Percentiles rank a stretch among this genome's conserved stretches.
Evolutionary conservation across 2,329 filamentous ascomycete species (phyloP).

Genomic region (Fusarium sp.): DNA sequence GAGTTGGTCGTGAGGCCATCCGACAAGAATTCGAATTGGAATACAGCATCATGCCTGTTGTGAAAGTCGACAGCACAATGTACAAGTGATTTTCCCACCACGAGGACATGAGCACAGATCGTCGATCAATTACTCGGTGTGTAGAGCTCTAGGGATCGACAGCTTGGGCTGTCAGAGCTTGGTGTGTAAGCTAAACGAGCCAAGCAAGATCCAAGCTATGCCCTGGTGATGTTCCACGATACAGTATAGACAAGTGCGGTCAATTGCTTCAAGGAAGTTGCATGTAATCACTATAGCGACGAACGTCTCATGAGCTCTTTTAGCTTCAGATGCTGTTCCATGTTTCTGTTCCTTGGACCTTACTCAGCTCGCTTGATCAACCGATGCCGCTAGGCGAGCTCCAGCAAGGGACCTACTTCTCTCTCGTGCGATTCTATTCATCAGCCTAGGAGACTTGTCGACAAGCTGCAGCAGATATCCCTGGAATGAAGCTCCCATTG

Average conservation of each 20-base stretch:
- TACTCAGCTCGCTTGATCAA: constrained; percentile 36
- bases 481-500: constrained; percentile 9
- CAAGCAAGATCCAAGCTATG: constrained; percentile 34
- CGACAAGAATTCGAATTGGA: constrained; percentile 18
- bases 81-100: constrained; percentile 23
- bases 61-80: constrained; percentile 17
- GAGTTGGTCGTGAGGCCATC: constrained; percentile 36
- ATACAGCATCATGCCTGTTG: constrained; percentile 19
- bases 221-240: constrained; percentile 27
- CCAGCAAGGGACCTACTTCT: constrained; percentile 24
- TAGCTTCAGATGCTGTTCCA: constrained; percentile 16
- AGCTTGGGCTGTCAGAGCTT: constrained; percentile 26
- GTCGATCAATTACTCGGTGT: constrained; percentile 35
- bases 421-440: constrained; percentile 23
- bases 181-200: constrained; percentile 23
- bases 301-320: constrained; percentile 25
- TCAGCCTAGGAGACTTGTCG: constrained; percentile 12
- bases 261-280: constrained; percentile 32
- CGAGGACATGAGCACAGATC: constrained; percentile 23
- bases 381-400: constrained; percentile 28
- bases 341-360: constrained; percentile 9
- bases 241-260: constrained; percentile 14
- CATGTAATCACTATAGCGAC: constrained; percentile 36
- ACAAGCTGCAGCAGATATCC: constrained; percentile 34
- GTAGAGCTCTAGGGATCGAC: constrained; percentile 29